Conservation (phyloP, 2,329 filamentous ascomycete species). For the Microdochium bolleyi region DNA sequence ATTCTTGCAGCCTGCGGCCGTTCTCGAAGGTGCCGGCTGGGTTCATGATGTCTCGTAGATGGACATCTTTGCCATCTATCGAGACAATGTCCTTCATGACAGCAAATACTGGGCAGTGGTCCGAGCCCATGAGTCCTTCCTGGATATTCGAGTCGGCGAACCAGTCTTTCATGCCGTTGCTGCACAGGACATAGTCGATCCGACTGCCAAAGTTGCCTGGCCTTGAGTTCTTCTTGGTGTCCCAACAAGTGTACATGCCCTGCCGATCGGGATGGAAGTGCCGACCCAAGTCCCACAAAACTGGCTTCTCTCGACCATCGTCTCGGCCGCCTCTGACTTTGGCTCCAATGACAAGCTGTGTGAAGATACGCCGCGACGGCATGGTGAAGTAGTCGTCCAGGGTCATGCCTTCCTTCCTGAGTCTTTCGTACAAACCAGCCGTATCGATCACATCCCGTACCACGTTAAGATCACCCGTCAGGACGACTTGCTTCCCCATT, state of each 20-base stretch:
- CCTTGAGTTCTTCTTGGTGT: slow-evolving; percentile 89
- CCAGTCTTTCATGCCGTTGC: slow-evolving; percentile 70
- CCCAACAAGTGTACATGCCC: slow-evolving; percentile 98
- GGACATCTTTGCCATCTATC: slow-evolving; percentile 35
- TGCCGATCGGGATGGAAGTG: slow-evolving; percentile 69
- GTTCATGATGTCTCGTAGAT: slow-evolving; percentile 71
- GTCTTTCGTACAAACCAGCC: slow-evolving; percentile 62
- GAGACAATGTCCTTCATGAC: slow-evolving; percentile 57
- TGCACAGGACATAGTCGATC: slow-evolving; percentile 91
- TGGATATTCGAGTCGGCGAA: slow-evolving; percentile 79
- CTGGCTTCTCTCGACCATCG: slow-evolving; percentile 58
- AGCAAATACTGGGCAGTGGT: slow-evolving; percentile 91
- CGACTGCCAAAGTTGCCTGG: slow-evolving; percentile 88
- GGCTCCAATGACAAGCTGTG: slow-evolving; percentile 73
- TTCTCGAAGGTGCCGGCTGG: slow-evolving; percentile 61
- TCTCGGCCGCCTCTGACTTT: slow-evolving; percentile 60
- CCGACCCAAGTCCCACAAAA: slow-evolving; percentile 78
- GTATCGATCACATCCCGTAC: slow-evolving; percentile 62
- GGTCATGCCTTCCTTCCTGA: slow-evolving; percentile 62
- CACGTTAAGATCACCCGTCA: slow-evolving; percentile 88
- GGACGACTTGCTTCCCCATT: slow-evolving; percentile 75
- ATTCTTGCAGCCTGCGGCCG: slow-evolving; percentile 59
- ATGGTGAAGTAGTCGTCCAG: slow-evolving; percentile 64
- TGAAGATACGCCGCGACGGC: slow-evolving; percentile 71
- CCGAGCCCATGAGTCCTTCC: slow-evolving; percentile 87